Base-by-base conservation (phyloP, 2,329 filamentous ascomycete genomes). In the Hortaea sp. region DNA sequence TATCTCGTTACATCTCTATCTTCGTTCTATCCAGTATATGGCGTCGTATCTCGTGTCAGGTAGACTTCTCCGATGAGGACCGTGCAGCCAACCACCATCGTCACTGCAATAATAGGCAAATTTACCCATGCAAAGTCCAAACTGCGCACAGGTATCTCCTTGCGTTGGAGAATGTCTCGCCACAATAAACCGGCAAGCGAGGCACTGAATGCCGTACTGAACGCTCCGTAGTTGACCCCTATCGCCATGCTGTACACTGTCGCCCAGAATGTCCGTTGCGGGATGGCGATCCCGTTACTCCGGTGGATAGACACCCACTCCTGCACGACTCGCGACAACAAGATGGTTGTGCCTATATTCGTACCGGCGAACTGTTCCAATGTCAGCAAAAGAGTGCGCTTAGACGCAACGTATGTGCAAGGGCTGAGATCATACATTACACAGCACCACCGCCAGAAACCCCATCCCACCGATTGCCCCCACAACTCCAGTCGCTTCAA, bases 191-290 rank as follows among this genome's bases (percentile, higher is more conserved):
- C 84, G 1, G 84, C 84, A 1, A 87, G 64, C 0, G 82, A 85
- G 0, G 82, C 83, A 52, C 80, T 84, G 54, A 88, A 85, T 0
- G 81, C 80, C 0, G 78, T 77, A 58, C 81, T 85, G 58, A 86
- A 87, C 0, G 83, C 84, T 4, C 83, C 83, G 48, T 81, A 87
- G 61, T 88, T 46, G 39, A 46, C 39, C 6, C 82, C 82, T 0
- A 88, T 66, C 0, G 83, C 83, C 81, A 87, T 84, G 61, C 76
- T 77, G 62, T 87, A 87, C 0, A 87, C 77, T 0, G 82, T 84
- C 0, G 76, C 83, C 82, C 82, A 86, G 59, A 85, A 85, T 0
- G 76, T 83, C 3, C 82, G 74, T 39, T 85, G 67, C 9, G 69
- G 75, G 42, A 87, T 82, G 1, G 71, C 62, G 5, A 47, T 64